phyloP scores from a whole-genome alignment of 2,329 filamentous ascomycete species.

The Colletotrichum scovillei region DNA sequence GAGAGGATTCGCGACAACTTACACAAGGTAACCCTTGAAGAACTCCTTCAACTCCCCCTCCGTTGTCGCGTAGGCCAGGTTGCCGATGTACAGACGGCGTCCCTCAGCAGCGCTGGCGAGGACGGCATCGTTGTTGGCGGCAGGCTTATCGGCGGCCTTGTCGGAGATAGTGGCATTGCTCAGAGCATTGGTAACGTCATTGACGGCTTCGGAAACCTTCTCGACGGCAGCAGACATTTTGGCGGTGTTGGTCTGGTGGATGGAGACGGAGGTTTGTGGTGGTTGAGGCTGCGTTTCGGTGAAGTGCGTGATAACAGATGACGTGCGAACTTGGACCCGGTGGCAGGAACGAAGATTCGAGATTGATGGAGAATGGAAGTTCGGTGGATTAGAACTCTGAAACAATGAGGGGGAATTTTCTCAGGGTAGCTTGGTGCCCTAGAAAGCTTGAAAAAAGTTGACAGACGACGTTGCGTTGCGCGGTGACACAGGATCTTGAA shows the following conservation, averaged over 20 bases:
- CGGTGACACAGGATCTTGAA: slow-evolving; percentile 58
- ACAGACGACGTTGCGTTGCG: slow-evolving; percentile 60
- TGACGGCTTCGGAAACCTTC: slow-evolving; percentile 76
- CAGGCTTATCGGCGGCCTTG: slow-evolving; percentile 58
- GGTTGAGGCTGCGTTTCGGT: slow-evolving; percentile 51
- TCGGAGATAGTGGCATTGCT: slow-evolving; percentile 78
- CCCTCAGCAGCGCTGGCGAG: slow-evolving; percentile 98
- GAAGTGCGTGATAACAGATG: slow-evolving; percentile 59
- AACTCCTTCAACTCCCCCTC: slow-evolving; percentile 99
- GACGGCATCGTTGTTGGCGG: slow-evolving; percentile 85
- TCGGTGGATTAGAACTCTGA: slow-evolving; percentile 72
- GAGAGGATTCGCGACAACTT: slow-evolving; percentile 61
- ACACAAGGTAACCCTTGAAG: slow-evolving; percentile 99
- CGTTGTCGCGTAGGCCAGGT: slow-evolving; percentile 99
- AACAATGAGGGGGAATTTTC: slow-evolving; percentile 73
- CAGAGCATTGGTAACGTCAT: slow-evolving; percentile 80
- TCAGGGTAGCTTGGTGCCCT: slow-evolving; percentile 93
- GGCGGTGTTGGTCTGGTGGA: slow-evolving; percentile 55
- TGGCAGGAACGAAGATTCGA: slow-evolving; percentile 55
- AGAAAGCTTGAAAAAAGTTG: slow-evolving; percentile 63
- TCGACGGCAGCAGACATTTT: slow-evolving; percentile 89
- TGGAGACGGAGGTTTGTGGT: slow-evolving; percentile 45
- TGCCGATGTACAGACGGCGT: slow-evolving; percentile 99
- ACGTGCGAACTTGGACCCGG: slow-evolving; percentile 53
- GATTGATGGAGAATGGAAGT: slow-evolving; percentile 55